Evolutionary conservation across 2,329 filamentous ascomycete species (phyloP), one percentile per base, ranked within the genome.

Genomic region (Exophiala lecanii-corni): DNA sequence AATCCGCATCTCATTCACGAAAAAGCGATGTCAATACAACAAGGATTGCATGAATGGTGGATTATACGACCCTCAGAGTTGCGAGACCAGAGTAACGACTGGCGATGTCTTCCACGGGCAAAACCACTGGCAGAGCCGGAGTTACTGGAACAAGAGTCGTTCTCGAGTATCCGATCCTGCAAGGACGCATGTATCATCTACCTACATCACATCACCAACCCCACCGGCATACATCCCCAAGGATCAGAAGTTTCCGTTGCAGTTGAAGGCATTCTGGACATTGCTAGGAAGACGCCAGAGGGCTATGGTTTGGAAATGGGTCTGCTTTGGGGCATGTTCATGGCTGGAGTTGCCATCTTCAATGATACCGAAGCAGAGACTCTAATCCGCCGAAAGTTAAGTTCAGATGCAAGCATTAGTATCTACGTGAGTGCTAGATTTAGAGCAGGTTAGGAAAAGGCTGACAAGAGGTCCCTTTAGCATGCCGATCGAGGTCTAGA

Each of bases 331-430:
- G 33, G 33, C 33, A 36, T 36, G 33, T 36, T 36, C 33, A 36
- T 36, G 33, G 33, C 13, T 36, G 33, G 33, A 36, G 33, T 36
- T 36, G 33, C 33, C 33, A 36, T 36, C 13, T 36, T 36, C 33
- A 5, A 36, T 36, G 33, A 36, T 15, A 36, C 33, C 33, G 33
- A 36, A 36, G 33, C 33, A 36, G 33, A 36, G 33, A 17, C 33
- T 36, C 33, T 36, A 36, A 36, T 36, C n/a, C 33, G 33, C 13
- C 33, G 33, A 36, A 36, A 36, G n/a, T 36, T 36, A 17, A 36
- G 33, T 7, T 36, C 33, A 36, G 33, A 36, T 36, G 33, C 33
- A 15, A 36, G 33, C 13, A 36, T 36, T 17, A 36, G 33, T 36
- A 36, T 36, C 33, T 36, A 36, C 18, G 33, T 36, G 13, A 36